phyloP scores from a whole-genome alignment of 2,329 filamentous ascomycete species.

The Pseudogymnoascus pannorum region DNA sequence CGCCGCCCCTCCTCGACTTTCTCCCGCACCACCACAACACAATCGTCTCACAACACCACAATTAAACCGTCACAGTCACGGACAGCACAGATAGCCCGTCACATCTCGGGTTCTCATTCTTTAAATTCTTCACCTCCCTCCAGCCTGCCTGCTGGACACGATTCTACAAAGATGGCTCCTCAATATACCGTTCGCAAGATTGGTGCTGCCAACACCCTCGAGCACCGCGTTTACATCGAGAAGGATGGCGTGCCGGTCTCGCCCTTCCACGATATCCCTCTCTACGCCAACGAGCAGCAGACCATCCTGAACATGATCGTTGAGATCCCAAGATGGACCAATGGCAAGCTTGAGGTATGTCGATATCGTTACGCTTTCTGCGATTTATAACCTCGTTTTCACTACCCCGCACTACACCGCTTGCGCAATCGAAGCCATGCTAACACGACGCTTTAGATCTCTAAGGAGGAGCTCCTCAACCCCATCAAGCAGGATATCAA shows the following conservation, averaged over 20 bases:
- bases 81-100: constrained; percentile 39
- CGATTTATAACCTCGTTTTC: constrained; percentile 1
- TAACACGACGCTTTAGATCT: constrained; percentile 58
- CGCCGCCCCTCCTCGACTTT: constrained; percentile 18
- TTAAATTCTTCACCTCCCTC: constrained; percentile 13
- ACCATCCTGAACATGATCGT: constrained; percentile 98
- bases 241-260: constrained; percentile 92
- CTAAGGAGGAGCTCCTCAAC: constrained; percentile 96
- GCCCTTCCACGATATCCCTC: constrained; percentile 96
- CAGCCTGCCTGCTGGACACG: constrained; percentile 22
- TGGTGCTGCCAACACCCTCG: constrained; percentile 82
- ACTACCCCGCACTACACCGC: constrained; percentile 1
- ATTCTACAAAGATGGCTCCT: constrained; percentile 46
- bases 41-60: constrained; percentile 14
- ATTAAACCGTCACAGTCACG: constrained; percentile 15
- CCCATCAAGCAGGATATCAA: constrained; percentile 99
- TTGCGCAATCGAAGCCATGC: not conserved
- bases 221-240: constrained; percentile 97
- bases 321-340: constrained; percentile 99
- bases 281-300: constrained; percentile 94
- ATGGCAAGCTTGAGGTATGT: constrained; percentile 96
- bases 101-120: constrained; percentile 36
- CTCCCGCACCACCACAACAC: constrained; percentile 14
- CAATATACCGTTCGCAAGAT: constrained; percentile 78
- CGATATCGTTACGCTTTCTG: not conserved